These are phyloP conservation scores for Suhomyces wounanorum DNA, from an alignment of 1,139 yeast species.

Conservation along the genomic window DNA sequence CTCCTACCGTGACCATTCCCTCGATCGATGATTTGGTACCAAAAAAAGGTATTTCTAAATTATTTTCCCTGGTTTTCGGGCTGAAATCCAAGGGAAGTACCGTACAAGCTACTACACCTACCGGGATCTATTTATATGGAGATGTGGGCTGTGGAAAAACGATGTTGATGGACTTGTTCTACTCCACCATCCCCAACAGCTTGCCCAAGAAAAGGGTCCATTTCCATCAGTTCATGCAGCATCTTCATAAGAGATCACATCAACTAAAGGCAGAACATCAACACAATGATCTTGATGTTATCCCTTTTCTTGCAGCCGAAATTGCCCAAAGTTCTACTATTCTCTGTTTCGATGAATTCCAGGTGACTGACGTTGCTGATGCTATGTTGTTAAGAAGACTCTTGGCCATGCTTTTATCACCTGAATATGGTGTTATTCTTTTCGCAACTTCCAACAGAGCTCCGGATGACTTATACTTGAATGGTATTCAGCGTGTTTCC, in stretches of 20 bases:
- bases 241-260: constrained; percentile 84
- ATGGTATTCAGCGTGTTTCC: constrained; percentile 89
- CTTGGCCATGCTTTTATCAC: constrained; percentile 59
- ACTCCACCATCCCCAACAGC: constrained; percentile 75
- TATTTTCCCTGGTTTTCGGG: constrained; percentile 39
- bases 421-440: constrained; percentile 77
- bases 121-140: constrained; percentile 90
- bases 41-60: constrained; percentile 43
- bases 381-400: constrained; percentile 90
- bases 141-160: constrained; percentile 99
- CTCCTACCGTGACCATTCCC: constrained; percentile 58
- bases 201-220: constrained; percentile 80
- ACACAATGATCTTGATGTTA: constrained; percentile 71
- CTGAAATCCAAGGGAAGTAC: constrained; percentile 9
- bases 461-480: constrained; percentile 88
- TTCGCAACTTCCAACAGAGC: constrained; percentile 95
- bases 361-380: constrained; percentile 96
- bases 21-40: constrained; percentile 49
- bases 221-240: constrained; percentile 97
- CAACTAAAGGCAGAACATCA: constrained; percentile 62
- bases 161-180: constrained; percentile 95
- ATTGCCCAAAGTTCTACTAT: constrained; percentile 76
- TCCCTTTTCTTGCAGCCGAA: constrained; percentile 82
- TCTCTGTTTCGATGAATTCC: constrained; percentile 92
- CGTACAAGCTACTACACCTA: constrained; percentile 34